Evolutionary conservation across 2,329 filamentous ascomycete genomes (phyloP), one percentile per base, ranked within the genome.

Genomic region (Cladophialophora psammophila): DNA sequence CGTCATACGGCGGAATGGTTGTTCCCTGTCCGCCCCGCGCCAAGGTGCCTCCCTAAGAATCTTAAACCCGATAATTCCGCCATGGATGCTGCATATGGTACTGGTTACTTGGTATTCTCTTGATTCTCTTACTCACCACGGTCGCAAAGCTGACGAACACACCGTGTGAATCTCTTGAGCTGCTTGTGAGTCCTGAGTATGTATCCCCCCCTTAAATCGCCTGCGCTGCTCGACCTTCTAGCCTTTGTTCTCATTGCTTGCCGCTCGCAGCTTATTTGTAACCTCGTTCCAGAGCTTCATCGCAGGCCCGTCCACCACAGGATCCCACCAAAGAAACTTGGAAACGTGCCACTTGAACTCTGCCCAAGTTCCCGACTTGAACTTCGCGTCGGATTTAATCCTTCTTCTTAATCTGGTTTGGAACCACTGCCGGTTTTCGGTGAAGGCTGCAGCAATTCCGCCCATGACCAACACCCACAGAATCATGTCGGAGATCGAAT

Each of bases 251-350:
- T 42, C 40, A 6, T 42, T 42, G 10, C n/a, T n/a, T 42, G 40
- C 15, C 13, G n/a, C 1, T 12, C 40, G 10, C 2, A 18, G 40
- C 15, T n/a, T 4, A 42, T 42, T 5, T 5, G 40, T 42, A 42
- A n/a, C 15, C 40, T 42, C 40, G 18, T 58, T 31, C 55, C 55
- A 58, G 35, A 58, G 55, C 36, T 58, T 18, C 55, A 36, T 40
- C 2, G 55, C 55, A 20, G 55, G 55, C 9, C 5, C 1, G 36
- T 58, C 55, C 12, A 58, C 36, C 7, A 58, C 55, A 9, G 55
- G 36, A 58, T 42, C 36, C 36, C 55, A 42, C 55, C 55, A 58
- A 36, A 58, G 26, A n/a, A 58, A 58, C 20, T 40, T 58, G 20
- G 55, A 15, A 18, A 58, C 35, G 13, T 40, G 36, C 12, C 36